A percentile compares a stretch with the other conserved stretches of the same genome.
phyloP scores from a whole-genome alignment of 306 rosid species.

The Trifolium fragiferum region DNA sequence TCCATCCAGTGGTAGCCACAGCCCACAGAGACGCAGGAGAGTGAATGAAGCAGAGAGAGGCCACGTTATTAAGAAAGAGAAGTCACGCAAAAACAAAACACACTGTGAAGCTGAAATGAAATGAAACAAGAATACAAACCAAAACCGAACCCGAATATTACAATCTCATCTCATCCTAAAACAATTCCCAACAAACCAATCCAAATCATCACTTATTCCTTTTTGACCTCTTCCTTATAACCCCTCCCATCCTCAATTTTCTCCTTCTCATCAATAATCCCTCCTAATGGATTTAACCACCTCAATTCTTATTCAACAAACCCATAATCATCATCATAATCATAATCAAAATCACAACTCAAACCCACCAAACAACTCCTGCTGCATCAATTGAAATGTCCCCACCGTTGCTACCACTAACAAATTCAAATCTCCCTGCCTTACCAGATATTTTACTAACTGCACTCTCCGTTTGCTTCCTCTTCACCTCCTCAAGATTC shows the following conservation, averaged over 20 bases:
- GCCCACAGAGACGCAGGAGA: background rate
- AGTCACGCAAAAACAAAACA: background rate
- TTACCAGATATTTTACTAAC: constrained; percentile 67
- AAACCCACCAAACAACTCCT: background rate
- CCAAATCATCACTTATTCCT: constrained; percentile 33
- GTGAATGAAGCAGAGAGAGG: constrained; percentile 32
- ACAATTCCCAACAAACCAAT: constrained; percentile 18
- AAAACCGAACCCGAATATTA: constrained; percentile 6
- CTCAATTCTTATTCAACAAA: background rate
- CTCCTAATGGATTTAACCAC: constrained; percentile 43
- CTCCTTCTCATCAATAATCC: background rate
- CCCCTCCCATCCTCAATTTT: background rate
- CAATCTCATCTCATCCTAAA: background rate
- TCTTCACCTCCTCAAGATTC: constrained; percentile 63
- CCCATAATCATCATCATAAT: background rate
- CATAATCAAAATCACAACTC: background rate
- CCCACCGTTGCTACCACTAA: constrained; percentile 55
- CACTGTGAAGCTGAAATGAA: background rate
- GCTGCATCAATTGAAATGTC: constrained; percentile 49
- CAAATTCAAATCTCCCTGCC: constrained; percentile 43
- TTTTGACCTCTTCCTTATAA: background rate
- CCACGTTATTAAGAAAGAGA: constrained; percentile 34
- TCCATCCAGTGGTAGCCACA: background rate
- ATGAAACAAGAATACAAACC: background rate
- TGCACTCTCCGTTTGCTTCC: constrained; percentile 65